These are phyloP conservation scores for Phaeosphaeria sp. DNA, from an alignment of 2,329 filamentous ascomycete genomes.

Conservation along the genomic window DNA sequence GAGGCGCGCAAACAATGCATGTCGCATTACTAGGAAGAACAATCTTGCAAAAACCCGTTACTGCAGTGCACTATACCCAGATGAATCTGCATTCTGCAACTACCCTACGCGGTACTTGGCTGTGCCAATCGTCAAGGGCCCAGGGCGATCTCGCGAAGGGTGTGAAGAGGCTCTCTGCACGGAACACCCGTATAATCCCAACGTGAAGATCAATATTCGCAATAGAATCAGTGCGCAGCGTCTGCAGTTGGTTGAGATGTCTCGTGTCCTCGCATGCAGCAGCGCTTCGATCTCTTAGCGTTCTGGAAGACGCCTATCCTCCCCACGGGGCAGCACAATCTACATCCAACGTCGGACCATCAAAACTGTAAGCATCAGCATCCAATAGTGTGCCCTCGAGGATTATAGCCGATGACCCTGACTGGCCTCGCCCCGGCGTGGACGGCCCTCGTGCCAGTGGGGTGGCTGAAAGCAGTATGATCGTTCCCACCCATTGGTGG, in stretches of 20 bases:
- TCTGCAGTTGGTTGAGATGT: constrained; percentile 1
- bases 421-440: constrained; percentile 24
- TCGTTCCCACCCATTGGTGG: constrained; percentile 24
- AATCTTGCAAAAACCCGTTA: neutral
- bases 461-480: constrained; percentile 23
- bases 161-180: neutral
- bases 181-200: neutral
- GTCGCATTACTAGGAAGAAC: neutral
- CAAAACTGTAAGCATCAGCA: constrained; percentile 10
- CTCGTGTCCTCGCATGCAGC: constrained; percentile 4
- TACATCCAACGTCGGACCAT: constrained; percentile 19
- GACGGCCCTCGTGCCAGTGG: constrained; percentile 29
- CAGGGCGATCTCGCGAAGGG: neutral
- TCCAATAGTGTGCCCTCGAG: constrained; percentile 8
- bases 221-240: neutral
- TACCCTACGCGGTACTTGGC: neutral
- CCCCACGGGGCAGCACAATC: constrained; percentile 21
- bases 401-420: constrained; percentile 11
- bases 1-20: constrained; percentile 5
- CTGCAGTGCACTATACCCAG: constrained; percentile 1
- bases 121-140: neutral
- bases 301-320: constrained; percentile 17
- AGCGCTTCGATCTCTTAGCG: constrained; percentile 6
- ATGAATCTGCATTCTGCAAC: constrained; percentile 2
- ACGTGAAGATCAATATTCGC: neutral